phyloP scores from a whole-genome alignment of 2,329 filamentous ascomycete genomes.

The Penicillium thymicola region DNA sequence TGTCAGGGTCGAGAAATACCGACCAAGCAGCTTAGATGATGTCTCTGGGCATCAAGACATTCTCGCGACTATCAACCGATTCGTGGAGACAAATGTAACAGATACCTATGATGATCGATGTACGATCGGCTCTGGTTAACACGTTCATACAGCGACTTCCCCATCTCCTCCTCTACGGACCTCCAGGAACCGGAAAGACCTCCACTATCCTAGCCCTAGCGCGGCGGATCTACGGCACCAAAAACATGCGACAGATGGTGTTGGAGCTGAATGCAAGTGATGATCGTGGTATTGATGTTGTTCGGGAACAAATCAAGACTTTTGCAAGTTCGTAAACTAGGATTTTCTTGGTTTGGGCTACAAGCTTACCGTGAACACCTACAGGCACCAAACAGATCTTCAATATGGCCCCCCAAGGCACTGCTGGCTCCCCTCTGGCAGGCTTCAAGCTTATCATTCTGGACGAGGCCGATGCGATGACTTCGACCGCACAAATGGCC shows the following conservation, averaged over 20 bases:
- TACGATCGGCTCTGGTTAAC: constrained; percentile 1
- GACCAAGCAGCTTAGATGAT: constrained; percentile 81
- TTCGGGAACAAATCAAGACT: constrained; percentile 98
- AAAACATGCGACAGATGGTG: constrained; percentile 97
- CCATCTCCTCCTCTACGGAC: constrained; percentile 93
- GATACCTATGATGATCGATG: background rate
- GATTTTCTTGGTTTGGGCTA: background rate
- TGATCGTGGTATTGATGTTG: constrained; percentile 95
- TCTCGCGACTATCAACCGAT: constrained; percentile 94
- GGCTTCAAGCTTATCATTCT: constrained; percentile 94
- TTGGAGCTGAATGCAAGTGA: constrained; percentile 96
- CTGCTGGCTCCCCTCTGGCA: constrained; percentile 55
- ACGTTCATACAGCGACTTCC: constrained; percentile 63
- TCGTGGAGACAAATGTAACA: constrained; percentile 79
- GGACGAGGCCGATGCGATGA: constrained; percentile 99
- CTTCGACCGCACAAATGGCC: constrained; percentile 97
- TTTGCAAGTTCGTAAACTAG: constrained; percentile 65
- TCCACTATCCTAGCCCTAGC: constrained; percentile 93
- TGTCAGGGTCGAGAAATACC: constrained; percentile 89
- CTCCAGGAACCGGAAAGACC: constrained; percentile 95
- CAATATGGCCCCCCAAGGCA: constrained; percentile 53
- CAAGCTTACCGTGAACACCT: background rate
- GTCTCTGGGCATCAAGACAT: constrained; percentile 98
- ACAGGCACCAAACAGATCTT: constrained; percentile 89
- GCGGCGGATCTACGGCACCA: constrained; percentile 82